Evolutionary conservation across 1,139 yeast species (phyloP).

Genomic region (Yamadazyma spencermartinsiae): DNA sequence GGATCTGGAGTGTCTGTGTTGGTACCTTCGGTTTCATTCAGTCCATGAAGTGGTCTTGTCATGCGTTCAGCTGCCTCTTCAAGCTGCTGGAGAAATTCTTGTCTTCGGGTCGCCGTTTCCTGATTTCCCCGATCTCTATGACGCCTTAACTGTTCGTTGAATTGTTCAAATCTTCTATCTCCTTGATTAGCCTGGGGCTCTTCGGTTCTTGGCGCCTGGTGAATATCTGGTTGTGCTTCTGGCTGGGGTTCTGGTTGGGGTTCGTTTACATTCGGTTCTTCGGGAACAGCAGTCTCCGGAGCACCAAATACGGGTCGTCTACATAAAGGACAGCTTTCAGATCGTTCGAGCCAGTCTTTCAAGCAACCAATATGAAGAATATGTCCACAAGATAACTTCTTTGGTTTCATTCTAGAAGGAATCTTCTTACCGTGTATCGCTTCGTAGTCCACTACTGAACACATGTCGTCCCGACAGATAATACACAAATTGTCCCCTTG

Average conservation of each 20-base stretch:
- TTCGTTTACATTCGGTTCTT: conserved; percentile 6
- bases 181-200: conserved; percentile 1
- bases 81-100: no score
- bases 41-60: background rate
- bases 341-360: conserved; percentile 89
- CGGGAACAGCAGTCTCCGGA: conserved; percentile 4
- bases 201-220: conserved; percentile 5
- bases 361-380: conserved; percentile 88
- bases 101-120: no score
- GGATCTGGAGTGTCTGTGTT: conserved; percentile 1
- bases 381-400: conserved; percentile 80
- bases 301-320: conserved; percentile 61
- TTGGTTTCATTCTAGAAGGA: conserved; percentile 58
- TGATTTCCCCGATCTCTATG: no score
- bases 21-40: background rate
- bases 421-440: conserved; percentile 23
- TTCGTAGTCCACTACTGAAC: conserved; percentile 33
- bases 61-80: no score
- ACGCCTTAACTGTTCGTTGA: conserved; percentile 9
- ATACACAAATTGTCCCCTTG: conserved; percentile 68
- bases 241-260: conserved; percentile 8
- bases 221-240: conserved; percentile 4
- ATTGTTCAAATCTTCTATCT: conserved; percentile 9
- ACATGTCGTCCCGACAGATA: conserved; percentile 85
- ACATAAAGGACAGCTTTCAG: conserved; percentile 91